These are phyloP conservation scores for Penicillium sp. DNA, from an alignment of 2,329 filamentous ascomycete species.

Conservation along the genomic window DNA sequence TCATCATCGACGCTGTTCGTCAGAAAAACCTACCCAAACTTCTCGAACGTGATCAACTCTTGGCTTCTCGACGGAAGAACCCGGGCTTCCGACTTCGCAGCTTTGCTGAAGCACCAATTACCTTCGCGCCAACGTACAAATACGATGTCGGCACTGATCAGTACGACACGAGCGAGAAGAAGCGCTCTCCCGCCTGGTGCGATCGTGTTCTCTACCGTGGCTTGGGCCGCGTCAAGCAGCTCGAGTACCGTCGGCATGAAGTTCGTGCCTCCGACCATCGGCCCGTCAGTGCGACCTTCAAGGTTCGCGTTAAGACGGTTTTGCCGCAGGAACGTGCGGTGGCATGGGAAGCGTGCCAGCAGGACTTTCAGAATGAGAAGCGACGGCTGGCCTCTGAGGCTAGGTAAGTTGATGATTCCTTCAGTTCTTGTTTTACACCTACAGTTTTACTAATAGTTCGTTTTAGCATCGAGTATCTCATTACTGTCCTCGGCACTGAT, in stretches of 20 bases:
- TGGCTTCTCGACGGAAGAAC: constrained; percentile 86
- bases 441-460: constrained; percentile 10
- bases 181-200: constrained; percentile 93
- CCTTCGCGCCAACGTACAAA: constrained; percentile 96
- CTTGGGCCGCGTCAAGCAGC: constrained; percentile 79
- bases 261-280: constrained; percentile 90
- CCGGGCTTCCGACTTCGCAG: constrained; percentile 86
- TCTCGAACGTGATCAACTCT: constrained; percentile 89
- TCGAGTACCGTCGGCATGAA: constrained; percentile 88
- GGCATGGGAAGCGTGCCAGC: constrained; percentile 75
- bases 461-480: constrained; percentile 67
- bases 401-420: constrained; percentile 66
- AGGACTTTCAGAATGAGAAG: constrained; percentile 75
- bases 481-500: constrained; percentile 65
- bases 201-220: constrained; percentile 90
- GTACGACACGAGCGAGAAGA: constrained; percentile 95
- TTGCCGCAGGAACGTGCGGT: constrained; percentile 68
- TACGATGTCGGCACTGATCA: constrained; percentile 95
- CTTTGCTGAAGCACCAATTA: constrained; percentile 89
- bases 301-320: constrained; percentile 82
- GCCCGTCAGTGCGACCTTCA: constrained; percentile 86
- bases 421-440: neutral
- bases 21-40: constrained; percentile 82
- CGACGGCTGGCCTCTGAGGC: constrained; percentile 71
- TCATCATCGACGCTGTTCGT: constrained; percentile 84